These are phyloP conservation scores for Hemileccinum rubropunctum DNA, from an alignment of 768 basidiomycete genomes.

Conservation along the genomic window DNA sequence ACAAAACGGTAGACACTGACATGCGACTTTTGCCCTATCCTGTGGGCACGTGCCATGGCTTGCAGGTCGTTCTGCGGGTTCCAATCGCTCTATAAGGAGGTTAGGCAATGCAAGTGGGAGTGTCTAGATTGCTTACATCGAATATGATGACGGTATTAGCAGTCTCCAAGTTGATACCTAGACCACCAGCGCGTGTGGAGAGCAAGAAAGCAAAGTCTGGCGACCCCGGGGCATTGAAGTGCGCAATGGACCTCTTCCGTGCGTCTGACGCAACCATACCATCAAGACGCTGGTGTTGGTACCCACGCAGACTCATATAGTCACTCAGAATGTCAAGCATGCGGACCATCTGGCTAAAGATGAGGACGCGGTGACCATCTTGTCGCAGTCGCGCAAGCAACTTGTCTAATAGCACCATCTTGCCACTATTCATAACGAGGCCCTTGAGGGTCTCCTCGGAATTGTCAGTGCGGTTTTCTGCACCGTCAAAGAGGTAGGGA, in stretches of 20 bases:
- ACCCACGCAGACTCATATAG: slow-evolving; percentile 88
- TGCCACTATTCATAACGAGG: slow-evolving; percentile 98
- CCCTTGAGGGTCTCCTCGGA: slow-evolving; percentile 87
- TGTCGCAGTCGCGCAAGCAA: slow-evolving; percentile 84
- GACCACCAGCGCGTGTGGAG: slow-evolving; percentile 93
- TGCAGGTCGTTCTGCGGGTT: slow-evolving; percentile 98
- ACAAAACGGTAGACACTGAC: slow-evolving; percentile 98
- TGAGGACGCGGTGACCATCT: slow-evolving; percentile 95
- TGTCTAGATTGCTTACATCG: slow-evolving; percentile 60
- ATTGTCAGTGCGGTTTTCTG: slow-evolving; percentile 62
- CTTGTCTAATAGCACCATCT: slow-evolving; percentile 98
- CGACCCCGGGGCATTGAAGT: slow-evolving; percentile 92
- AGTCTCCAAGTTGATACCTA: slow-evolving; percentile 98
- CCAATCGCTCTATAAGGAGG: slow-evolving; percentile 77
- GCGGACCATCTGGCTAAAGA: slow-evolving; percentile 99
- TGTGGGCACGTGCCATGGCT: slow-evolving; percentile 98
- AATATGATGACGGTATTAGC: slow-evolving; percentile 99
- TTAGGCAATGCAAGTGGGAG: slow-evolving; percentile 7
- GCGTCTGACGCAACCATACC: slow-evolving; percentile 93
- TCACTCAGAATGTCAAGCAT: slow-evolving; percentile 98
- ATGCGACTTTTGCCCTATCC: slow-evolving; percentile 98
- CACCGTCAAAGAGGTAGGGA: slow-evolving; percentile 96
- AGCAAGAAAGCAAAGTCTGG: slow-evolving; percentile 96
- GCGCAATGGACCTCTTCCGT: slow-evolving; percentile 93
- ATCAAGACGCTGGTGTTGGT: slow-evolving; percentile 91